Percentiles rank a stretch among this genome's conserved stretches.
phyloP scores from a whole-genome alignment of 495 filamentous ascomycete genomes.

The Lasiosphaeria miniovina region DNA sequence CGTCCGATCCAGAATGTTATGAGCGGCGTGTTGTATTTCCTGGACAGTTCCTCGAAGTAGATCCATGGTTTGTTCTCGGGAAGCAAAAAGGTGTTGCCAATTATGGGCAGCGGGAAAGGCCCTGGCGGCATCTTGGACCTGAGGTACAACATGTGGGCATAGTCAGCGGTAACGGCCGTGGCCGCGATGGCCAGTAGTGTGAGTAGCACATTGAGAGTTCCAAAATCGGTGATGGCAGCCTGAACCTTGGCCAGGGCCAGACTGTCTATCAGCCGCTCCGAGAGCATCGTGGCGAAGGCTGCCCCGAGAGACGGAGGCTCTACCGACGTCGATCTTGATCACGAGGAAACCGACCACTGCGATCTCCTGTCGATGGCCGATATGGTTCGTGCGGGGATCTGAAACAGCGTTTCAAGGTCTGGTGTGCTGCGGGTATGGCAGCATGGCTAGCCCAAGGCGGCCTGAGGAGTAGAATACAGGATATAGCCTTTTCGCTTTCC shows the following conservation, averaged over 20 bases:
- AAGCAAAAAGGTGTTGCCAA: conserved; percentile 57
- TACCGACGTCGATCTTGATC: no score
- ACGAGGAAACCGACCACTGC: no score
- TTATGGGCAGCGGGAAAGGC: conserved; percentile 46
- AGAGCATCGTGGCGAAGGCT: conserved; percentile 20
- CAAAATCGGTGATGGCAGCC: conserved; percentile 12
- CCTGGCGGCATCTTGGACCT: conserved; percentile 56
- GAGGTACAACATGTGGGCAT: conserved; percentile 48
- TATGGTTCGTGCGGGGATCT: not conserved
- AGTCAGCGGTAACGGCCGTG: conserved; percentile 41
- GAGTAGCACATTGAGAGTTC: conserved; percentile 17
- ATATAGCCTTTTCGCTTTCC: not conserved
- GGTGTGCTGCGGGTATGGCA: no score
- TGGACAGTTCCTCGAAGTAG: conserved; percentile 59
- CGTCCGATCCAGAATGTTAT: conserved; percentile 64
- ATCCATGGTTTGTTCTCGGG: conserved; percentile 63
- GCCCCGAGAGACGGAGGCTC: no score
- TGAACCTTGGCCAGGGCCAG: conserved; percentile 23
- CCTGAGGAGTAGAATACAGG: not conserved
- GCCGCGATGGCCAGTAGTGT: conserved; percentile 26
- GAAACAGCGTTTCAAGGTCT: not conserved
- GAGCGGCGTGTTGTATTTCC: conserved; percentile 49
- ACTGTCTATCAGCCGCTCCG: conserved; percentile 19
- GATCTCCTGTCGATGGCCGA: not conserved
- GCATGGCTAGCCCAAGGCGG: not conserved